These are phyloP conservation scores for Solanum appendiculatum DNA, from an alignment of 257 asterid genomes.

Conservation along the genomic window DNA sequence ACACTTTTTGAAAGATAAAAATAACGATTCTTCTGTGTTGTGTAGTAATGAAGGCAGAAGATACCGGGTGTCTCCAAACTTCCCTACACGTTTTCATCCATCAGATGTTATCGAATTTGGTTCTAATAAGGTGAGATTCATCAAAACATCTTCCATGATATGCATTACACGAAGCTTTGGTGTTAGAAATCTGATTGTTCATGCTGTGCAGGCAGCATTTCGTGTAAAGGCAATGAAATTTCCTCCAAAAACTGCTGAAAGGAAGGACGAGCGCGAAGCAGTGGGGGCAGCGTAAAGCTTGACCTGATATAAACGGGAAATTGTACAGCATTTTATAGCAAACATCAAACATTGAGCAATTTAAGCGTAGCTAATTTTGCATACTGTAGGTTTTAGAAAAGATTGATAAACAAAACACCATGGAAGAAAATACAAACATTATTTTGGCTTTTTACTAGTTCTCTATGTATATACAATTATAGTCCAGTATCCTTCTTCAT, in stretches of 20 bases:
- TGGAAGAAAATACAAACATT: neutral
- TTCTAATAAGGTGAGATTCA: constrained; percentile 38
- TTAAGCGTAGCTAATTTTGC: constrained; percentile 25
- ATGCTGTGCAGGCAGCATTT: constrained; percentile 30
- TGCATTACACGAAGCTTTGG: neutral
- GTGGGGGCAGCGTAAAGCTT: constrained; percentile 22
- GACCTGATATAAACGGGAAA: neutral
- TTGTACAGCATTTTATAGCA: constrained; percentile 33
- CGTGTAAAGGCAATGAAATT: constrained; percentile 69
- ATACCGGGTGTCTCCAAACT: constrained; percentile 45
- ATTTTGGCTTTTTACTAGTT: neutral
- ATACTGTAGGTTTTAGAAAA: neutral
- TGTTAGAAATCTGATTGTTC: too few species aligned
- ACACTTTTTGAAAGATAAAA: neutral
- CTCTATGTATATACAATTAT: neutral
- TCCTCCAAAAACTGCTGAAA: constrained; percentile 16
- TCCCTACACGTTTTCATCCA: constrained; percentile 67
- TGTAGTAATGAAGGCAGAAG: constrained; percentile 71
- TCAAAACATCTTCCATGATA: neutral
- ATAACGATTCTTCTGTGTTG: neutral
- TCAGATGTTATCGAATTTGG: constrained; percentile 78
- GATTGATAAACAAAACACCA: neutral
- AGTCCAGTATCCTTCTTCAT: neutral
- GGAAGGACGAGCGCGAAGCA: constrained; percentile 17
- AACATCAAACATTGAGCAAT: constrained; percentile 14